Evolutionary conservation across 2,329 filamentous ascomycete genomes (phyloP).

Genomic region (Calonectria henricotiae): DNA sequence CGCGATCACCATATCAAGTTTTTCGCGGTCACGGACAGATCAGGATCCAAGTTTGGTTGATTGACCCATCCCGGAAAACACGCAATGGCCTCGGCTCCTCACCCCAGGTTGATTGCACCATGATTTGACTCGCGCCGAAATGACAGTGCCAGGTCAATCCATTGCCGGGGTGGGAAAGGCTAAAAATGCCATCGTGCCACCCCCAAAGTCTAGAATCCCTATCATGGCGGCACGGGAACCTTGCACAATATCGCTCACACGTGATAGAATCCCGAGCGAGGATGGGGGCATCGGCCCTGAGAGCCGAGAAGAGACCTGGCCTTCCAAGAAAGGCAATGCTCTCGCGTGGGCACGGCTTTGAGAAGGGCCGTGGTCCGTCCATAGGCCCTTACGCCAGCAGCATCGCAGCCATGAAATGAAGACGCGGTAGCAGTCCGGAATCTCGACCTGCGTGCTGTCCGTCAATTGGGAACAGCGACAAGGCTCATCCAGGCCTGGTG

Average conservation of each 20-base stretch:
- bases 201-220: slow-evolving; percentile 20
- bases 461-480: not conserved
- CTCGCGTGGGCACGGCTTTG: not conserved
- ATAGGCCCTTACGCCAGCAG: not conserved
- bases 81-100: not conserved
- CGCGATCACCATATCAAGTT: too few relatives aligned
- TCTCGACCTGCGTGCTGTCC: not conserved
- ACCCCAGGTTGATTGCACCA: not conserved
- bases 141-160: slow-evolving; percentile 1
- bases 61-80: not conserved
- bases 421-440: not conserved
- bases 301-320: not conserved
- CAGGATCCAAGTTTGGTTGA: too few relatives aligned
- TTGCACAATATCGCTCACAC: slow-evolving; percentile 14
- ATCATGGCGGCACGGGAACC: not conserved
- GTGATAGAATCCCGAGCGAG: not conserved
- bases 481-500: not conserved
- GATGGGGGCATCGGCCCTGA: slow-evolving; percentile 1
- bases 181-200: slow-evolving; percentile 9
- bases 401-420: not conserved
- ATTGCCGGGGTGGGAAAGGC: slow-evolving; percentile 12
- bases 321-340: slow-evolving; percentile 8
- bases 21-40: not conserved
- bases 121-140: slow-evolving; percentile 10
- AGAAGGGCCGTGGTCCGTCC: not conserved